Evolutionary conservation across 108 stramenopile species (phyloP), one percentile per base, ranked within the genome.

Genomic region (Nitzschia sp.): DNA sequence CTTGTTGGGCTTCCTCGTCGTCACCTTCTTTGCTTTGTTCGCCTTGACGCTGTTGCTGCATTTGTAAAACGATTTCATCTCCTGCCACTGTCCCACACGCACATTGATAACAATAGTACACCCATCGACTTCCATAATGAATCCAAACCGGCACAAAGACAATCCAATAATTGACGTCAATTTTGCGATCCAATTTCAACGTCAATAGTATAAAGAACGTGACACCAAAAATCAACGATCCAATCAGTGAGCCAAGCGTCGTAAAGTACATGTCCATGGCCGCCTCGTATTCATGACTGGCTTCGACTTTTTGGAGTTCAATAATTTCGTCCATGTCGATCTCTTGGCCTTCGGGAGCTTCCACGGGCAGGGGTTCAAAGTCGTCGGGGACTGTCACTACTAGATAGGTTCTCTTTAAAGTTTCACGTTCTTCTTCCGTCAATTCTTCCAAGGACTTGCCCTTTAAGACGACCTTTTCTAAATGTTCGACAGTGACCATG

Each of bases 101-200:
- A 70, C 82, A 85, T 2, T 61, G 64, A 68, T 74, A 91, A 29
- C 82, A 85, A 23, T 63, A 70, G 33, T 66, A 61, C 24, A 82
- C 53, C 51, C 81, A 70, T 29, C 79, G 74, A 29, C 72, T 47
- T 32, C 80, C 63, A 34, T 85, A 67, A n/a, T 84, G 70, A 35
- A 90, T 76, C 81, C 78, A 89, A 60, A 93, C 35, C 1, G 92
- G 92, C 26, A 78, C 53, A 66, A 90, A 93, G 13, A 86, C 82
- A 11, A 83, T 36, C 68, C 92, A 89, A 85, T 87, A 93, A 33
- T 71, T 83, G 13, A 26, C 65, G 47, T 61, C 64, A 60, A 83
- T 77, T 11, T 74, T 70, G 26, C 71, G 65, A 63, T 90, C 87
- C 26, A 90, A 73, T 69, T 93, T 88, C 15, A 76, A 54, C 8